Percentiles rank a stretch among this genome's conserved stretches.
These are phyloP conservation scores for Pythium vanterpoolii DNA, from an alignment of 352 stramenopile species.

Conservation along the genomic window DNA sequence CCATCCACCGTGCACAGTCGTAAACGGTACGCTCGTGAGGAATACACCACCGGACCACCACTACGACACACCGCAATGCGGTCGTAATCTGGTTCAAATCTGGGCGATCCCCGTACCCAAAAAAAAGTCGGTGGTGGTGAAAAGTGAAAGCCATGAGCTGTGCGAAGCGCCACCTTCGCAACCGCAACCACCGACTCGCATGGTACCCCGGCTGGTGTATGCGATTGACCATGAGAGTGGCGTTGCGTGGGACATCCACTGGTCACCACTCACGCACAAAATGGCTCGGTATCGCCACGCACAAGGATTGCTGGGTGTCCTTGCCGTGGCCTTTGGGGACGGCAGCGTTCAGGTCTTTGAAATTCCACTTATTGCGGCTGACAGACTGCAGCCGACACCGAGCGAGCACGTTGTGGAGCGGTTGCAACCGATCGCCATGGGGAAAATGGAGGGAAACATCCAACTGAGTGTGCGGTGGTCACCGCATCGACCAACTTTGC, in stretches of 20 bases:
- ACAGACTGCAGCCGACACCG: constrained; percentile 30
- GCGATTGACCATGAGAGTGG: constrained; percentile 74
- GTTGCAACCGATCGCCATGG: constrained; percentile 42
- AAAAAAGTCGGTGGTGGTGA: background rate
- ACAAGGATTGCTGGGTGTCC: constrained; percentile 45
- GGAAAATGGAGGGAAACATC: constrained; percentile 41
- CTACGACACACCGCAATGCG: constrained; percentile 53
- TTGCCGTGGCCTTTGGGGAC: constrained; percentile 74
- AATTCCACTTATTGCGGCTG: constrained; percentile 39
- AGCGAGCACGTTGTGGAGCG: constrained; percentile 36
- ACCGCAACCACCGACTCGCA: background rate
- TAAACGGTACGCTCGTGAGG: constrained; percentile 58
- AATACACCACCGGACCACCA: constrained; percentile 71
- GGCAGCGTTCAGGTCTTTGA: constrained; percentile 70
- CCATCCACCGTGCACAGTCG: constrained; percentile 64
- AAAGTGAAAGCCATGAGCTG: background rate
- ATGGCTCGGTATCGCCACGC: constrained; percentile 30
- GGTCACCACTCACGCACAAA: constrained; percentile 51
- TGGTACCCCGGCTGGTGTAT: constrained; percentile 58
- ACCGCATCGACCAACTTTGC: constrained; percentile 55
- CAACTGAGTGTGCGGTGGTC: constrained; percentile 78
- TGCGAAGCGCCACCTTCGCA: background rate
- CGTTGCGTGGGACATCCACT: constrained; percentile 80
- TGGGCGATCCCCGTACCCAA: constrained; percentile 58
- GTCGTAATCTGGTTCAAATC: constrained; percentile 67